phyloP scores from a whole-genome alignment of 345 rosid genomes.

The Aurinia saxatilis region DNA sequence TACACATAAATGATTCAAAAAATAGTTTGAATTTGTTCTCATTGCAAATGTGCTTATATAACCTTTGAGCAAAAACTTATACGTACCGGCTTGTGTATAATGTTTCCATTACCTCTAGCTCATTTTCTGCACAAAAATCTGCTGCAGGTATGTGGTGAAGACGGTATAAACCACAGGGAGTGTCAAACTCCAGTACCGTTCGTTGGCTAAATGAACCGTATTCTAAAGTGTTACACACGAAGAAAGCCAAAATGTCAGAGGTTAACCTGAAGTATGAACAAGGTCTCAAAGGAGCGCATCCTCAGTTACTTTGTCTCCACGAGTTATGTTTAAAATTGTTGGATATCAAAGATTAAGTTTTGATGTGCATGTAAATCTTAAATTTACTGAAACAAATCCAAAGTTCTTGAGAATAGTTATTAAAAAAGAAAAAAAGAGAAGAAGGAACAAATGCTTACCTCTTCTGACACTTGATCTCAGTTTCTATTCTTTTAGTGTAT shows the following conservation, averaged over 20 bases:
- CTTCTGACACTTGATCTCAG: constrained; percentile 3
- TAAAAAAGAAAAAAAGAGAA: neutral
- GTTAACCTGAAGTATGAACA: constrained; percentile 13
- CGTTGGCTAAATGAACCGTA: constrained; percentile 49
- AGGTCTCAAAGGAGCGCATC: neutral
- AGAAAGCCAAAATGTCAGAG: constrained; percentile 10
- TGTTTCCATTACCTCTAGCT: neutral
- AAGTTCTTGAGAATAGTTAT: too few relatives aligned
- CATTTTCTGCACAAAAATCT: neutral
- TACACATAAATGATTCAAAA: neutral
- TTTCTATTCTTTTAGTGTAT: too few relatives aligned
- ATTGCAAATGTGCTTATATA: neutral
- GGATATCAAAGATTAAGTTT: neutral
- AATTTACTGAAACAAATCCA: neutral
- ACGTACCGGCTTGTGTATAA: neutral
- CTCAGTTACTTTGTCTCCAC: neutral
- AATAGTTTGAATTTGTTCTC: neutral
- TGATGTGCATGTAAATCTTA: neutral
- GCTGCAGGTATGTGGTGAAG: constrained; percentile 86
- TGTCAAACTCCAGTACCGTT: constrained; percentile 91
- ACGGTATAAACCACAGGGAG: constrained; percentile 91
- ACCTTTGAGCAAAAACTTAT: neutral
- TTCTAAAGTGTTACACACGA: constrained; percentile 7
- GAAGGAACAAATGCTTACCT: constrained; percentile 24
- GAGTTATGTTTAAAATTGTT: neutral